Base-by-base conservation (phyloP, 495 filamentous ascomycete species). In the Xylaria grammica region DNA sequence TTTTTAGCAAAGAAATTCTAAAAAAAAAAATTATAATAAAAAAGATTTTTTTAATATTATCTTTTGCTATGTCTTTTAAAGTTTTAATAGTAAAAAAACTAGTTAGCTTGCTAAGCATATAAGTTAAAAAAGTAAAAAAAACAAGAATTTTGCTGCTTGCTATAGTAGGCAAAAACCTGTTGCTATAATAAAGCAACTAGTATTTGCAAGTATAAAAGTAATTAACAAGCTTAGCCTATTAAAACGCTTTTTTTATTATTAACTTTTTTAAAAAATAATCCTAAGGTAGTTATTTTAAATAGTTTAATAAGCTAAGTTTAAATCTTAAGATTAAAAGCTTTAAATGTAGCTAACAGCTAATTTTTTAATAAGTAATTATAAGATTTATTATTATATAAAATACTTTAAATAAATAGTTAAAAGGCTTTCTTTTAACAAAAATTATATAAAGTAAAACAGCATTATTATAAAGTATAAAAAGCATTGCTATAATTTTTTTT, bases 71-170 rank as follows among this genome's bases (percentile, higher is more conserved):
- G 17, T 1, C 17, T 7, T 44, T 19, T n/a, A 19, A 2, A 5
- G 2, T 7, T 3, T 19, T 44, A 44, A 44, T 44, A 19, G 7
- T 44, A 44, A 4, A 15, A 19, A n/a, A 44, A n/a, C 40, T 44
- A 44, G 10, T 44, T 44, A 44, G 7, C 20, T 19, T 7, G 13
- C 20, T 44, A 44, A 44, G 8, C 8, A 40, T 40, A 44, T 44
- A 44, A 44, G n/a, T n/a, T 44, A 44, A 44, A 44, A 44, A 44
- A 44, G 20, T 44, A 44, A 44, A 44, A 44, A 44, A 44, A 44
- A 44, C 9, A 44, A 44, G 20, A 44, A 44, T 44, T 19, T n/a
- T 44, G 5, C 3, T 44, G 20, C 7, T 44, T 44, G 20, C 8
- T 44, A 44, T 44, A 44, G 8, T 44, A 44, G 20, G 7, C 9